Base-by-base conservation (phyloP, 139 green algal genomes). In the Coelastrella sp. region DNA sequence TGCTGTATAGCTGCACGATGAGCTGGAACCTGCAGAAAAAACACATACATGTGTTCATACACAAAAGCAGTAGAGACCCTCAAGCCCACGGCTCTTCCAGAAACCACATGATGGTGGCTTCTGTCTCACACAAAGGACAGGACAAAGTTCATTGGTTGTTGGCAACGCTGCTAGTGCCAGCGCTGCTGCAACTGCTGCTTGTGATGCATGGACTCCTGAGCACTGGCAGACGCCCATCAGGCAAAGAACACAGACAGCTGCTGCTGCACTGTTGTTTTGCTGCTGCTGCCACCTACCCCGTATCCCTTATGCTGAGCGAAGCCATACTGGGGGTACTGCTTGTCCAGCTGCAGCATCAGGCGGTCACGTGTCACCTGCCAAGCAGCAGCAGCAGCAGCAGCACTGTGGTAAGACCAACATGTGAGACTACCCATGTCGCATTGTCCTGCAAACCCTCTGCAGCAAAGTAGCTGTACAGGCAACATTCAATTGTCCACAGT, bases 261-360 rank as follows among this genome's bases (percentile, higher is more conserved):
- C n/a, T n/a, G n/a, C n/a, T n/a, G n/a, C n/a, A n/a, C n/a, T n/a
- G n/a, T n/a, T n/a, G n/a, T n/a, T n/a, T n/a, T n/a, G n/a, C n/a
- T n/a, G n/a, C n/a, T 41, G 11, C 27, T 45, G 2, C 9, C 7
- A 25, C 77, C 74, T 6, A 41, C 60, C 30, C 81, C 67, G 23
- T 81, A 69, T 5, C 88, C 89, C 83, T 93, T 94, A 79, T 94
- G 87, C 74, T 91, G 84, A 13, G 64, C 90, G 89, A 98, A 96
- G 75, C 86, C 89, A 75, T 97, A 98, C 73, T 86, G 53, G 11
- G 95, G 95, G 79, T 92, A 95, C 78, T 91, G 68, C 75, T 75
- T 32, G 75, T 98, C 88, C 13, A 94, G 92, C 80, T 92, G 30
- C 27, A 90, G 27, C 96, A 99, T 99, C 32, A 98, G 90, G 9